phyloP scores from a whole-genome alignment of 2,329 filamentous ascomycete species.

The Neocatenulostroma microsporum region DNA sequence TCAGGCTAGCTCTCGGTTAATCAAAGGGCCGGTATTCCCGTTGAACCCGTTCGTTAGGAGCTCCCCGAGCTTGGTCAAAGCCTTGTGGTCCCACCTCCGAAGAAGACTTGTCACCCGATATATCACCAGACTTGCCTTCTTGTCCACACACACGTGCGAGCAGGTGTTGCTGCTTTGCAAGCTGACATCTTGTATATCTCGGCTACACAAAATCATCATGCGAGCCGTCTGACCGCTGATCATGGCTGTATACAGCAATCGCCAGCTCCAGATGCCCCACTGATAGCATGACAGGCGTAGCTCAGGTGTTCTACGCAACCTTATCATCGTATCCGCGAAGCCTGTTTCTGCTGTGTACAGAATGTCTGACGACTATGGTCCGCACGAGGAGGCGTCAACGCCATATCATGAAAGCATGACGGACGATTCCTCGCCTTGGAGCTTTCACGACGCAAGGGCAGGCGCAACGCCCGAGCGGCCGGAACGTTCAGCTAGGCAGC shows the following conservation, averaged over 20 bases:
- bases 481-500: neutral
- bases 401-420: constrained; percentile 2
- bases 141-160: too few relatives aligned
- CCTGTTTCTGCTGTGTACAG: neutral
- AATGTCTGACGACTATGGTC: constrained; percentile 2
- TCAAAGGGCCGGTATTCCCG: too few relatives aligned
- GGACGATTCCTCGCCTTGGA: constrained; percentile 7
- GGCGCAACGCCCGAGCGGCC: constrained; percentile 6
- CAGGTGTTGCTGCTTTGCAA: too few relatives aligned
- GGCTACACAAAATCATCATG: neutral
- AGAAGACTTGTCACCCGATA: neutral
- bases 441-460: constrained; percentile 6
- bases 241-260: neutral
- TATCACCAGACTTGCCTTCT: too few relatives aligned
- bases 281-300: neutral
- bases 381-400: neutral
- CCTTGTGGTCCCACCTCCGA: neutral
- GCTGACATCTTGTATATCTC: too few relatives aligned
- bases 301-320: constrained; percentile 1
- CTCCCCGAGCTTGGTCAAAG: neutral
- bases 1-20: too few relatives aligned
- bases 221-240: constrained; percentile 4
- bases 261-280: neutral
- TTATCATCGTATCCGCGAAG: neutral
- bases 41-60: too few relatives aligned